Base-by-base conservation (phyloP, 441 rosid genomes). In the Populus hybrid region DNA sequence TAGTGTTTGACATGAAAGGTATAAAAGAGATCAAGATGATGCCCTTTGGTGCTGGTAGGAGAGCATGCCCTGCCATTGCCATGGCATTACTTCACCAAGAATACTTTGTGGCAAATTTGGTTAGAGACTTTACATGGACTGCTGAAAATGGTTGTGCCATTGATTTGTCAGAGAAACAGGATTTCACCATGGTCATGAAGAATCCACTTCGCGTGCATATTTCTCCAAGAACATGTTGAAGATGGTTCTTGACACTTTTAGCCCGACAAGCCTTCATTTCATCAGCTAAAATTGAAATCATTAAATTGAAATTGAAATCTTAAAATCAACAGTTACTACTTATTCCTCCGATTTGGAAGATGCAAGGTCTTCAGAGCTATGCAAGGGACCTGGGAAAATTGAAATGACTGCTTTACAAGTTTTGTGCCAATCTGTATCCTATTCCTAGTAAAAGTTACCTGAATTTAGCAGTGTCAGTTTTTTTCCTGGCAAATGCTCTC, bases 21-120 rank as follows among this genome's bases (percentile, higher is more conserved):
- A 79, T 81, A n/a, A 82, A 68, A 67, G 88, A 84, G 75, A 82
- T 85, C 4, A 84, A 86, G 63, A 83, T 86, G 81, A 86, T 84
- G 81, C 85, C 87, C 0, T 88, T 88, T 67, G 87, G 88, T 21
- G 90, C 68, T 0, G 91, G 90, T 5, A 80, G 91, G 78, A 85
- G 91, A 69, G 82, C 87, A 7, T 89, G 90, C 61, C 88, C 88
- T 5, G 91, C 85, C 2, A 76, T 78, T 8, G 57, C 72, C 3
- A 54, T 87, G 80, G 90, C 89, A 0, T 16, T 86, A 79, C 85
- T 87, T 74, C 89, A 88, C 70, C 71, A 83, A 35, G 84, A 88
- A 82, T 86, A 86, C 73, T 84, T 77, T 70, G 88, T 85, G 77
- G 88, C 86, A 0, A 87, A 87, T 76, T 28, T 87, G 82, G 69